A percentile compares a stretch with the other conserved stretches of the same genome.
These are phyloP conservation scores for Tricholoma hemisulphureum DNA, from an alignment of 768 basidiomycete genomes.

Conservation along the genomic window DNA sequence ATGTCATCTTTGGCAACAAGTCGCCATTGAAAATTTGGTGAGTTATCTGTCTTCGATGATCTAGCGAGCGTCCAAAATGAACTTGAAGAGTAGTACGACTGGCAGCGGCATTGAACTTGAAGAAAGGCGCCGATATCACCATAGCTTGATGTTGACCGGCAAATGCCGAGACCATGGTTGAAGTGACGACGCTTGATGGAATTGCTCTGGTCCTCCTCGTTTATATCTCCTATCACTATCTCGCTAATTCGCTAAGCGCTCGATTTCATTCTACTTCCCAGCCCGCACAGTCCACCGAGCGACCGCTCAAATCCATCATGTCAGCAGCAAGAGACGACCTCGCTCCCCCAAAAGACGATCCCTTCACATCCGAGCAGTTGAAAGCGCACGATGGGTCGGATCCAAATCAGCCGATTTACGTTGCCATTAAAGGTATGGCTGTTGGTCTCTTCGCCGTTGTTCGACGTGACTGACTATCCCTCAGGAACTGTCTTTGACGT, in stretches of 20 bases:
- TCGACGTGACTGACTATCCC: background rate
- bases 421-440: conserved; percentile 85
- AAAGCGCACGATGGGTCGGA: conserved; percentile 63
- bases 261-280: background rate
- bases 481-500: conserved; percentile 91
- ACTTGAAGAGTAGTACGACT: too few species aligned
- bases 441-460: background rate
- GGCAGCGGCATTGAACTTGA: too few species aligned
- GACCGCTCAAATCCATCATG: conserved; percentile 55
- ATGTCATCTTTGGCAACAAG: too few species aligned
- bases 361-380: conserved; percentile 69
- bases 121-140: too few species aligned
- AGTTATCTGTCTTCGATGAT: too few species aligned
- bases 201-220: background rate
- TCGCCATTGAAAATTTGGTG: too few species aligned
- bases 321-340: conserved; percentile 61
- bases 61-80: too few species aligned
- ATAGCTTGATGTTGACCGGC: background rate
- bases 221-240: background rate
- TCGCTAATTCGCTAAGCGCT: background rate
- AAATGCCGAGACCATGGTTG: background rate
- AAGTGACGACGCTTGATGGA: background rate
- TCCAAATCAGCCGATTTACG: conserved; percentile 51
- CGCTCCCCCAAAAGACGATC: conserved; percentile 72
- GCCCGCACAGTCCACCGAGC: background rate